Conservation (phyloP, 257 asterid species). For the Scutellaria baicalensis region DNA sequence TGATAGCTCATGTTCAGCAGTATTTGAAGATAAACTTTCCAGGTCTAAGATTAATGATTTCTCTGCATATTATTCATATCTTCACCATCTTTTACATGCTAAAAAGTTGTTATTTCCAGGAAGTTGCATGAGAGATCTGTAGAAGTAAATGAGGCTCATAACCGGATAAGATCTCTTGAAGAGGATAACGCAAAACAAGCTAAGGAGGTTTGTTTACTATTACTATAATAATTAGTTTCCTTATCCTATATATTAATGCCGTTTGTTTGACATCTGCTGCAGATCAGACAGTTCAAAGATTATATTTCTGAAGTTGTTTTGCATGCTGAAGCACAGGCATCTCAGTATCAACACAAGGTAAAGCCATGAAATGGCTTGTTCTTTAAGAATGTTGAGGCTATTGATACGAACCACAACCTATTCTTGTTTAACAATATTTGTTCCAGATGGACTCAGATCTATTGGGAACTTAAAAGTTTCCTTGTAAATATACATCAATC, state of each 20-base stretch:
- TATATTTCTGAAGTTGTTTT: conserved; percentile 66
- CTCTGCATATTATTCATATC: conserved; percentile 5
- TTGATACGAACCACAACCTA: neutral
- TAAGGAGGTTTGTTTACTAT: conserved; percentile 41
- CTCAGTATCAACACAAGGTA: conserved; percentile 85
- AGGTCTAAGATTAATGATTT: conserved; percentile 39
- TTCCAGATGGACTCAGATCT: neutral
- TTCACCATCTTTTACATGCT: conserved; percentile 3
- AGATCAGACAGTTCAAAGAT: conserved; percentile 62
- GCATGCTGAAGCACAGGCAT: conserved; percentile 91
- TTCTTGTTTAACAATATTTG: neutral
- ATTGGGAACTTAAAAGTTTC: neutral
- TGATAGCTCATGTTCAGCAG: conserved; percentile 33
- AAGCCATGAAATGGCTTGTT: conserved; percentile 7
- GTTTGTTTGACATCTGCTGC: conserved; percentile 22
- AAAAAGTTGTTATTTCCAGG: conserved; percentile 21
- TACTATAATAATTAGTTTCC: neutral
- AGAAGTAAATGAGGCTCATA: conserved; percentile 41
- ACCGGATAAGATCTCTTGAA: conserved; percentile 50
- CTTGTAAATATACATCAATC: neutral
- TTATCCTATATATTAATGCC: conserved; percentile 9
- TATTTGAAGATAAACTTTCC: conserved; percentile 31
- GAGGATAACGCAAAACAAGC: conserved; percentile 58
- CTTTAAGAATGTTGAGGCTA: neutral
- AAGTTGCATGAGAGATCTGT: conserved; percentile 32